Percentiles rank a stretch among this genome's conserved stretches.
Conservation (phyloP, 495 filamentous ascomycete species). For the Aspergillus campestris region DNA sequence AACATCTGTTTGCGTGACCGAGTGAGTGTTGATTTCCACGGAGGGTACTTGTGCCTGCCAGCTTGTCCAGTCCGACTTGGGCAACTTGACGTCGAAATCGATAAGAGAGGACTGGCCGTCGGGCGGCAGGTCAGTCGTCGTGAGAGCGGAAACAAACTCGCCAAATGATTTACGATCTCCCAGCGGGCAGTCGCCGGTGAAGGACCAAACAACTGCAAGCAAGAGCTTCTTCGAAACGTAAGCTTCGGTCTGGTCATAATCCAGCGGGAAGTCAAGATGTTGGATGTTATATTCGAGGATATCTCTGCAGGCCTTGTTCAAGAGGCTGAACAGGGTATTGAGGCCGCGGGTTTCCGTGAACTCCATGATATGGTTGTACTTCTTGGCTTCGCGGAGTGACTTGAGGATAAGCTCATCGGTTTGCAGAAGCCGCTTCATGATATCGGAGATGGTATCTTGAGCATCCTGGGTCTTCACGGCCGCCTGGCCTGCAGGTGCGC, state of each 20-base stretch:
- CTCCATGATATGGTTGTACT: slow-evolving; percentile 95
- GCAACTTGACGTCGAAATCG: slow-evolving; percentile 85
- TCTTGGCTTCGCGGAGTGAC: slow-evolving; percentile 64
- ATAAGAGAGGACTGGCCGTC: slow-evolving; percentile 78
- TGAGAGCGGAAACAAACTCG: slow-evolving; percentile 65
- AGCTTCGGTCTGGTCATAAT: slow-evolving; percentile 76
- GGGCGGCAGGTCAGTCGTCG: slow-evolving; percentile 72
- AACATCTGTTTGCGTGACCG: slow-evolving; percentile 91
- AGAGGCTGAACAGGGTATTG: slow-evolving; percentile 85
- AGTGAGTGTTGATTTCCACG: slow-evolving; percentile 96
- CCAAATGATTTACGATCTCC: slow-evolving; percentile 82
- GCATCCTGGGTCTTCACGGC: slow-evolving; percentile 66
- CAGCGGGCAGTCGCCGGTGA: slow-evolving; percentile 91
- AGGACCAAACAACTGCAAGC: slow-evolving; percentile 84
- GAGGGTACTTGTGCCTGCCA: slow-evolving; percentile 93
- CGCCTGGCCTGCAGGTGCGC: slow-evolving; percentile 68
- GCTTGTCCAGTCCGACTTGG: slow-evolving; percentile 74
- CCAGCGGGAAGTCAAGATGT: slow-evolving; percentile 87
- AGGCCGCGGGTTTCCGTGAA: slow-evolving; percentile 85
- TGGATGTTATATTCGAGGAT: slow-evolving; percentile 93
- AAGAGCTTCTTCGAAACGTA: slow-evolving; percentile 90
- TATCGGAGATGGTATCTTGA: slow-evolving; percentile 66
- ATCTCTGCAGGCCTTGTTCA: slow-evolving; percentile 87
- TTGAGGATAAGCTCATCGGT: slow-evolving; percentile 68
- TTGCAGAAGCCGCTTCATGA: slow-evolving; percentile 66